phyloP scores from a whole-genome alignment of 768 basidiomycete species.

The Cystobasidium ongulense region DNA sequence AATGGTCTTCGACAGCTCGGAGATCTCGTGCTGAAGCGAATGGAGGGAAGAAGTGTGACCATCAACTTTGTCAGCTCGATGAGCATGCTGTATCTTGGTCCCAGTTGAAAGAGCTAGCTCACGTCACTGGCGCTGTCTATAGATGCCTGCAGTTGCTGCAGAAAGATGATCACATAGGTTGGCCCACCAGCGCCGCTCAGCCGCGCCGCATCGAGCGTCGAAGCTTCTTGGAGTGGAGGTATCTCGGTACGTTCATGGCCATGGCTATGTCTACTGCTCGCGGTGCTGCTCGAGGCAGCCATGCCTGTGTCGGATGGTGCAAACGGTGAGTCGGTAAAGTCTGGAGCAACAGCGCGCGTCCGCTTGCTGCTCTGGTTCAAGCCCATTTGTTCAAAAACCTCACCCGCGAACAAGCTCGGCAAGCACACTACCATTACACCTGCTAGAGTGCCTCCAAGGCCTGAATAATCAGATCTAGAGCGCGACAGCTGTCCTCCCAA shows the following conservation, averaged over 20 bases:
- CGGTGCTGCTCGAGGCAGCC: not conserved
- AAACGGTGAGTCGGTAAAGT: not conserved
- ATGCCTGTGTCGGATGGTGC: not conserved
- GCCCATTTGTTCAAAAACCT: too few species aligned
- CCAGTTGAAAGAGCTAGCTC: not conserved
- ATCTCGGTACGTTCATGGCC: not conserved
- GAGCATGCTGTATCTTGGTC: not conserved
- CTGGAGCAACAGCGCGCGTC: not conserved
- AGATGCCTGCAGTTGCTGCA: not conserved
- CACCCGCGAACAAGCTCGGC: too few species aligned
- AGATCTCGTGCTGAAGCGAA: not conserved
- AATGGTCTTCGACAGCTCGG: not conserved
- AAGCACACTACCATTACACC: too few species aligned
- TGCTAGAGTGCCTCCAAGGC: too few species aligned
- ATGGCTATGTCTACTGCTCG: not conserved
- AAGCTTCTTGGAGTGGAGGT: not conserved
- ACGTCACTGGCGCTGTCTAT: not conserved
- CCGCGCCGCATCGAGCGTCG: not conserved
- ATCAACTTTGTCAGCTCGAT: not conserved
- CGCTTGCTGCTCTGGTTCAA: too few species aligned
- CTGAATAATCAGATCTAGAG: too few species aligned
- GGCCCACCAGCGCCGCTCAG: not conserved
- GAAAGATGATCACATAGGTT: not conserved
- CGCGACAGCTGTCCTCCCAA: not conserved
- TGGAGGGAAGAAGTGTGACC: not conserved